A percentile compares a stretch with the other conserved stretches of the same genome.
Evolutionary conservation across 805 yeast genomes (phyloP).

Genomic region (Brettanomyces naardenensis): DNA sequence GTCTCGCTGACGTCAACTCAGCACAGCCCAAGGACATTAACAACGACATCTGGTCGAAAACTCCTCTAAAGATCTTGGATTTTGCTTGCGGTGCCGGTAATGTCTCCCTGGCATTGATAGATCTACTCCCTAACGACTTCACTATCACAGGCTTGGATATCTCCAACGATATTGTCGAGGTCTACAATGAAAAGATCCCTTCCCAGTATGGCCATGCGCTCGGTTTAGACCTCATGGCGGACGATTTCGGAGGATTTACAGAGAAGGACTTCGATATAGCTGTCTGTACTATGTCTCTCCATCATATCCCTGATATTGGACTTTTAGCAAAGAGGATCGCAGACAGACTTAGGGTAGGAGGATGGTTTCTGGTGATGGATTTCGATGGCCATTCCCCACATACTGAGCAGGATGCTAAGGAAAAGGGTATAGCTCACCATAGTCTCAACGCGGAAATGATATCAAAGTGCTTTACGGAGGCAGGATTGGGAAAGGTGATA

Average conservation of each 20-base stretch:
- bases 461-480: neutral
- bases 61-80: neutral
- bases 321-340: neutral
- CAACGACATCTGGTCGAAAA: neutral
- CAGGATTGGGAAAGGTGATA: neutral
- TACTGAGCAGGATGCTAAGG: neutral
- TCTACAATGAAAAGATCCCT: slow-evolving; percentile 1
- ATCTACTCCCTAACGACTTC: neutral
- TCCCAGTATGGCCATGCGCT: neutral
- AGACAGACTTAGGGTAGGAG: neutral
- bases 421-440: slow-evolving; percentile 1
- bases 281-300: slow-evolving; percentile 1
- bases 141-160: slow-evolving; percentile 1
- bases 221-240: neutral
- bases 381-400: neutral
- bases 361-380: slow-evolving; percentile 4
- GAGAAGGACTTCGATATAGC: neutral
- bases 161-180: neutral
- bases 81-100: slow-evolving; percentile 3
- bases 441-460: neutral
- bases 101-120: neutral
- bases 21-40: neutral
- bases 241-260: neutral
- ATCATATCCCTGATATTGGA: slow-evolving; percentile 1
- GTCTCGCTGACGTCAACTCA: neutral